Evolutionary conservation across 176 grass and related monocot species (phyloP), one percentile per base, ranked within the genome.

Genomic region (Raddia distichophylla): DNA sequence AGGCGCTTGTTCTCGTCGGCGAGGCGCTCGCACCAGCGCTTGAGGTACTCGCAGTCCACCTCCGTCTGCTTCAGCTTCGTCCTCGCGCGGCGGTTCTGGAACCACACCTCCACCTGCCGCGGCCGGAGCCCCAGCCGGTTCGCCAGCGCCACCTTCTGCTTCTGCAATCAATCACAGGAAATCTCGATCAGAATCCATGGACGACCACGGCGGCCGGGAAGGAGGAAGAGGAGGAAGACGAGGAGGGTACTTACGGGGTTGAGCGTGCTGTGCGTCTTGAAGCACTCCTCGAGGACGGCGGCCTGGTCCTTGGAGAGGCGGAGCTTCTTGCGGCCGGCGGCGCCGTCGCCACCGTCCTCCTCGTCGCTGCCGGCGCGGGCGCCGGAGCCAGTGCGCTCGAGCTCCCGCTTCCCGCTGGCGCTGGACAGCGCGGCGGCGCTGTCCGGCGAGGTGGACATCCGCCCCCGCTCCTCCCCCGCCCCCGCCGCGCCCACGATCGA

Each of bases 21-120:
- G 13, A 98, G 86, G 61, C 87, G 87, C 76, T 98, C 96, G 79
- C 96, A 98, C 89, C 96, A 98, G 16, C 96, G 85, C 87, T 94
- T 91, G 58, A 98, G 85, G 87, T 91, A 93, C 82, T 98, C 93
- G 67, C 96, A 98, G 84, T 98, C 96, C 12, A 98, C 96, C 87
- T 98, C 96, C 60, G 96, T 98, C 86, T 98, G 96, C 96, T 98
- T 98, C 17, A 98, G 86, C 86, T 98, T 98, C 15, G 96, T 98
- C 10, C 96, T 16, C 0, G 96, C 96, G 2, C 96, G 81, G 5
- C 96, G 84, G 84, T 98, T 98, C 83, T 98, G 96, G 88, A 98
- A 98, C 96, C 96, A 98, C 56, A 98, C 96, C 77, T 98, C 96
- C 68, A 98, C 96, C 69, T 98, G 96, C 45, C 96, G 79, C 7